Base-by-base conservation (phyloP, 371 early-diverging fungal species). In the Massospora cicadina region DNA sequence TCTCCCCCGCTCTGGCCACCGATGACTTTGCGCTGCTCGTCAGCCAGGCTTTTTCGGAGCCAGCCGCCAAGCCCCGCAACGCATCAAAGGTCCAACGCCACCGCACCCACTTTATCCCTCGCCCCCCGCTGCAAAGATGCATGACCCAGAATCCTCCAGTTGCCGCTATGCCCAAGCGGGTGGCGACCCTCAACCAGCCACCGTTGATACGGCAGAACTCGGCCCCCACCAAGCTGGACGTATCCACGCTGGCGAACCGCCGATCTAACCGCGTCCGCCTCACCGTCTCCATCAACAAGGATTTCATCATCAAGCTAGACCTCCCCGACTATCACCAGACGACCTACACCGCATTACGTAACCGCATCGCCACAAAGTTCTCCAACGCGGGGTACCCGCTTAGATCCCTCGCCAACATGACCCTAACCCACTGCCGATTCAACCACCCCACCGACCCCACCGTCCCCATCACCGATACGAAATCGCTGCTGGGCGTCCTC, bases 261-360 rank as follows among this genome's bases (percentile, higher is more conserved):
- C 57, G 57, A 12, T 25, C 23, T 12, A n/a, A 57, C 28, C 43
- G 43, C 43, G 26, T 57, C 57, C 10, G 26, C 23, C 57, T 57
- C 25, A 57, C 57, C 23, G 57, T 57, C 5, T 3, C 25, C 28
- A 57, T 57, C 28, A 57, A 57, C 57, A n/a, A 57, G 57, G 57
- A 57, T 3, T 57, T 57, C 57, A 57, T 25, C 28, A 57, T 57
- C 57, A 57, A 57, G 21, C 57, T 57, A 27, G 57, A 57, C 28
- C 28, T 57, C 25, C 43, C 43, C 17, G 57, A 57, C 28, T 25
- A 25, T 26, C 25, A 57, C 25, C 23, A n/a, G 10, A 10, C 25
- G 23, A 57, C 57, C 57, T 27, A 21, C 23, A 57, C 57, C 57
- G 10, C 57, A 2, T 21, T 57, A 5, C 23, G 23, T 26, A 57